Percentiles rank a stretch among this genome's conserved stretches.
phyloP scores from a whole-genome alignment of 306 rosid genomes.

The Dryas drummondii region DNA sequence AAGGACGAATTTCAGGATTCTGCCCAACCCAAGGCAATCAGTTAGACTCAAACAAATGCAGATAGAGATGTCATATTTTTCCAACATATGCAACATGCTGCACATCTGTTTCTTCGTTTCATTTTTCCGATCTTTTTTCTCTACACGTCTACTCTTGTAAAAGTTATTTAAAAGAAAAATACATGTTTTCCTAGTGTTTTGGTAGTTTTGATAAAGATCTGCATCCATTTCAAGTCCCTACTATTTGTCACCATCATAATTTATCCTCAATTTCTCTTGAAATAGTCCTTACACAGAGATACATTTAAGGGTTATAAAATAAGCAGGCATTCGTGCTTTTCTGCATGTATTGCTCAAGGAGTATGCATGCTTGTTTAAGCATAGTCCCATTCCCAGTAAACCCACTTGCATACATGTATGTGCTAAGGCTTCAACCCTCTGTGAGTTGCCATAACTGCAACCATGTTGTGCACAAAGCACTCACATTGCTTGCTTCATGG shows the following conservation, averaged over 20 bases:
- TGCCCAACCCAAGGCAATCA: conserved; percentile 27
- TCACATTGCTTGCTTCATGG: not conserved
- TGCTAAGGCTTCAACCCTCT: not conserved
- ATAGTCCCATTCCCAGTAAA: not conserved
- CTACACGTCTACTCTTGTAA: not conserved
- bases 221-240: not conserved
- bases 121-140: not conserved
- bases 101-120: not conserved
- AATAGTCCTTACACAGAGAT: not conserved
- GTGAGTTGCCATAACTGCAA: not conserved
- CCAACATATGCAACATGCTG: conserved; percentile 4
- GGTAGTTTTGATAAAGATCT: not conserved
- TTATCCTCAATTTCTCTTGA: not conserved
- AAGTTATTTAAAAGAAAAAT: not conserved
- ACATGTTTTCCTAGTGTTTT: not conserved
- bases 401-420: not conserved
- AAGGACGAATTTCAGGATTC: conserved; percentile 64
- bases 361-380: not conserved
- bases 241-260: not conserved
- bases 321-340: not conserved
- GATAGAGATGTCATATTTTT: not conserved
- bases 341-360: not conserved
- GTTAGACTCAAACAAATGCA: conserved; percentile 1
- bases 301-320: not conserved
- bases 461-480: not conserved